A percentile compares a stretch with the other conserved stretches of the same genome.
phyloP scores from a whole-genome alignment of 106 monocot species.

The Amphibolis antarctica region DNA sequence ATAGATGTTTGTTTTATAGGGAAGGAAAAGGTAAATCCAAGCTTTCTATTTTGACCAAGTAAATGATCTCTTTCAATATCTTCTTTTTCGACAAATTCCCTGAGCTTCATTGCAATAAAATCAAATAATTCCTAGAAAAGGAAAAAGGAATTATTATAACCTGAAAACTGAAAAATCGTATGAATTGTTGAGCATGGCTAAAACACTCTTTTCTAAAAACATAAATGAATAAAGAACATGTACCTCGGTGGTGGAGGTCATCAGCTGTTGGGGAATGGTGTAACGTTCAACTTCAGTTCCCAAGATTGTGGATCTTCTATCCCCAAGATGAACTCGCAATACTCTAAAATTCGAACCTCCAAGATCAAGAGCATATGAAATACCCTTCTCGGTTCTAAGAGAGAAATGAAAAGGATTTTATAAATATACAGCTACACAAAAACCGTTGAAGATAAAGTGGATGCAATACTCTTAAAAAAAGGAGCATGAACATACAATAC shows the following conservation, averaged over 20 bases:
- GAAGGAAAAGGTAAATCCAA: constrained; percentile 86
- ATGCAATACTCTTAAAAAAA: too few relatives aligned
- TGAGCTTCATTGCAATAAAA: constrained; percentile 37
- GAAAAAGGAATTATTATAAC: neutral
- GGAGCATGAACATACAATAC: too few relatives aligned
- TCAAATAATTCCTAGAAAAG: constrained; percentile 50
- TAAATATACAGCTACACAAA: neutral
- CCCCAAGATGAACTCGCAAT: constrained; percentile 56
- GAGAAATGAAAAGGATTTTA: neutral
- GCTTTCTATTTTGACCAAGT: constrained; percentile 26
- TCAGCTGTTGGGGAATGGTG: constrained; percentile 46
- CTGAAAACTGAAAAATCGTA: neutral
- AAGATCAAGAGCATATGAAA: constrained; percentile 72
- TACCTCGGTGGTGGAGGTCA: constrained; percentile 62
- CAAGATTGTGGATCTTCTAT: constrained; percentile 32
- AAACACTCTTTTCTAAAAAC: neutral
- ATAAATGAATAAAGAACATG: neutral
- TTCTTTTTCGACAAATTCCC: constrained; percentile 33
- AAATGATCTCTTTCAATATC: constrained; percentile 11
- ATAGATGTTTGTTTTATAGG: constrained; percentile 59
- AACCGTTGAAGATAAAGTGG: neutral
- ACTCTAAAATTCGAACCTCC: constrained; percentile 73
- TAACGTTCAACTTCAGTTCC: constrained; percentile 37
- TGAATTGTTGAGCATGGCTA: neutral
- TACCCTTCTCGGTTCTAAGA: constrained; percentile 65